Evolutionary conservation across 1,284 basidiomycete genomes (phyloP), one percentile per base, ranked within the genome.

Genomic region (Naganishia liquefaciens): DNA sequence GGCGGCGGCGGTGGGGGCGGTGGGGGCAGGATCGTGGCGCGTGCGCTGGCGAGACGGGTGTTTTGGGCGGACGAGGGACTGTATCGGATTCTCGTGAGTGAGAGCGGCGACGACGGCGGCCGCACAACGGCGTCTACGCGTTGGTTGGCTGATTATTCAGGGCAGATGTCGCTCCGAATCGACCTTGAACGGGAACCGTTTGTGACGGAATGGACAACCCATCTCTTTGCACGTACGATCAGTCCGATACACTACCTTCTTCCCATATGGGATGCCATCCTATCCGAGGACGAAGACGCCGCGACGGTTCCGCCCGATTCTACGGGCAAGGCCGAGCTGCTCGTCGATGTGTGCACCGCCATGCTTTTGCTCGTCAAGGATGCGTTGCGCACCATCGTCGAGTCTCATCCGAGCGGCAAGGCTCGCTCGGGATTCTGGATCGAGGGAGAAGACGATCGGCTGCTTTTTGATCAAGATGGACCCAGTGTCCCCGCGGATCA

Each of bases 191-290:
- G 33, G 65, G 15, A 73, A 74, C 2, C 62, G 73, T 43, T 78
- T 74, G 67, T 72, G 71, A 9, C 73, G 72, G 65, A 73, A 72
- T 47, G 79, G 77, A 76, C 62, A 76, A 4, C 64, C 70, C 2
- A 63, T 70, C 2, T 63, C 76, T 10, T 71, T 77, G 42, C 64
- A 74, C 28, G 33, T 10, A 46, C 54, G 33, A 3, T 68, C 70
- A 11, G 72, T 70, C 51, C 39, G 76, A 27, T 64, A 72, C 1
- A 62, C 55, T 10, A 50, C 40, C 3, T 68, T 68, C 52, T 73
- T 7, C 72, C 70, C 0, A 49, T 77, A 11, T 77, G 76, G 75
- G 79, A 80, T 64, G 74, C 73, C 40, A 54, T 80, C 4, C 64
- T 80, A 19, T 71, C 79, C 0, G 73, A 76, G 63, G 66, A 70